A percentile compares a stretch with the other conserved stretches of the same genome.
These are phyloP conservation scores for Candida smagusa DNA, from an alignment of 1,139 yeast genomes.

Conservation along the genomic window DNA sequence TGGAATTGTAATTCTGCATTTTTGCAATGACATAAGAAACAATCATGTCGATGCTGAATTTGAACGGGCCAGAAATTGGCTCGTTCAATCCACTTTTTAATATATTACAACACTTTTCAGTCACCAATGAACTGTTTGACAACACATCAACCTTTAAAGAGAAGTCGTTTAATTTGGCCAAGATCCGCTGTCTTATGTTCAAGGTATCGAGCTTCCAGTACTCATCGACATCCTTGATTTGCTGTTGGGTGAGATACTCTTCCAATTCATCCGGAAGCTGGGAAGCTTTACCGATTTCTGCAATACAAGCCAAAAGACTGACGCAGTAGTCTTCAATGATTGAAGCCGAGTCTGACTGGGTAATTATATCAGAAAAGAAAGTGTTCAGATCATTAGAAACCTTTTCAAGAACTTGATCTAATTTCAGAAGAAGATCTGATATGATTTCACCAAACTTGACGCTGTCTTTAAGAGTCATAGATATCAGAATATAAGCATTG, in stretches of 20 bases:
- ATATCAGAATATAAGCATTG: conserved; percentile 59
- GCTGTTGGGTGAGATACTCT: conserved; percentile 31
- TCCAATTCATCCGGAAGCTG: conserved; percentile 56
- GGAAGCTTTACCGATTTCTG: conserved; percentile 68
- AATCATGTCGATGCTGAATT: conserved; percentile 43
- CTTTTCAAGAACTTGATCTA: conserved; percentile 16
- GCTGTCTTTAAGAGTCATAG: conserved; percentile 51
- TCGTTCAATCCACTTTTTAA: conserved; percentile 57
- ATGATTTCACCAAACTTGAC: conserved; percentile 22
- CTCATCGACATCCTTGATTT: conserved; percentile 17
- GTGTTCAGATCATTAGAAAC: conserved; percentile 11
- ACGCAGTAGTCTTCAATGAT: conserved; percentile 38
- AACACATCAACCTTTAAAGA: conserved; percentile 37
- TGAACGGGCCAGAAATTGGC: conserved; percentile 55
- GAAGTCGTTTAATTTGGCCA: conserved; percentile 40
- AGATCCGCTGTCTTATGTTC: conserved; percentile 37
- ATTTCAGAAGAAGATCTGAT: conserved; percentile 18
- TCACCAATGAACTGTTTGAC: conserved; percentile 35
- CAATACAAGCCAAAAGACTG: conserved; percentile 59
- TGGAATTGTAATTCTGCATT: conserved; percentile 22
- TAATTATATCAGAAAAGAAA: background rate
- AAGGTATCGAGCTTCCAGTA: conserved; percentile 42
- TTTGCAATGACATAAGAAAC: conserved; percentile 45
- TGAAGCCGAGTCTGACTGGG: conserved; percentile 11
- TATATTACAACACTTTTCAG: conserved; percentile 56